Percentiles rank a stretch among this genome's conserved stretches.
These are phyloP conservation scores for Sungouiozyma intestinalis DNA, from an alignment of 805 yeast species.

Conservation along the genomic window DNA sequence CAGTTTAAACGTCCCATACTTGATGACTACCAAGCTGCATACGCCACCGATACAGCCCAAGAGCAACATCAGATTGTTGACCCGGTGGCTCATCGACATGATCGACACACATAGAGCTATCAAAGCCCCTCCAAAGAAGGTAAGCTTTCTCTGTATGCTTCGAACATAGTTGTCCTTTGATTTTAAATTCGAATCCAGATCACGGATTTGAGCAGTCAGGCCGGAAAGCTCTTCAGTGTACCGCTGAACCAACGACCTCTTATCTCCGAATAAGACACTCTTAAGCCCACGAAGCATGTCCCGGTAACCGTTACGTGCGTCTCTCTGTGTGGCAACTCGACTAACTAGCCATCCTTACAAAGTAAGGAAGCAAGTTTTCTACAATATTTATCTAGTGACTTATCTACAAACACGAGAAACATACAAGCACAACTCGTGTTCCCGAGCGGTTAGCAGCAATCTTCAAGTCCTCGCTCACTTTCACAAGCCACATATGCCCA, in stretches of 20 bases:
- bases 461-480: too few relatives aligned
- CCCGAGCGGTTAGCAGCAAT: too few relatives aligned
- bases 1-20: slow-evolving; percentile 6
- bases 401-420: too few relatives aligned
- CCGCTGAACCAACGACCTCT: slow-evolving; percentile 14
- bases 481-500: slow-evolving; percentile 21
- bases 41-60: slow-evolving; percentile 3
- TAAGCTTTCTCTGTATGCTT: slow-evolving; percentile 12
- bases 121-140: slow-evolving; percentile 12
- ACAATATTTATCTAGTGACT: too few relatives aligned
- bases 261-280: background rate
- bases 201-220: slow-evolving; percentile 21
- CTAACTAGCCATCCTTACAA: too few relatives aligned
- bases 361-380: too few relatives aligned
- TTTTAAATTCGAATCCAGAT: slow-evolving; percentile 15
- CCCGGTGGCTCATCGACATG: background rate
- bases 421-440: too few relatives aligned
- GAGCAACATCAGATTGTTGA: background rate
- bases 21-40: slow-evolving; percentile 4
- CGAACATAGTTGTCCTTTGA: slow-evolving; percentile 11
- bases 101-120: background rate
- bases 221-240: slow-evolving; percentile 23
- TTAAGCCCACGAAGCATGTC: slow-evolving; percentile 12
- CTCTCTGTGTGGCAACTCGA: too few relatives aligned
- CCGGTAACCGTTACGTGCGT: too few relatives aligned